These are phyloP conservation scores for Glomus cerebriforme DNA, from an alignment of 192 early-diverging fungal species.

Conservation along the genomic window DNA sequence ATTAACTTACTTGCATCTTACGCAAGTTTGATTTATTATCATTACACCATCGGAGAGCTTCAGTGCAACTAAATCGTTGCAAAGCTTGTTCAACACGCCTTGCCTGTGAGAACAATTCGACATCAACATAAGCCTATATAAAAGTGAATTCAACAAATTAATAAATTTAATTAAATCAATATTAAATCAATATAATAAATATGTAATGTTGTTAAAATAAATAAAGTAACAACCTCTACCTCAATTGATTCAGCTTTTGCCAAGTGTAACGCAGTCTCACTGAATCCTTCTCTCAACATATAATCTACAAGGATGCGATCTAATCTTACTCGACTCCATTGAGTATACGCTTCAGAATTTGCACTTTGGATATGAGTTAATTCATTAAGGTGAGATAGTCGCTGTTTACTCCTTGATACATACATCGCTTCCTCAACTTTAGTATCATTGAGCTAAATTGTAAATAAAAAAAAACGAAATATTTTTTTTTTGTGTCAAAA, in stretches of 20 bases:
- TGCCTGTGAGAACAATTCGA: conserved; percentile 86
- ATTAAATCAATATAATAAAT: not conserved
- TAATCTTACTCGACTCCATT: conserved; percentile 86
- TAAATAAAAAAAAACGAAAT: not conserved
- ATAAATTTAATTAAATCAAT: not conserved
- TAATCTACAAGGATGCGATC: conserved; percentile 94
- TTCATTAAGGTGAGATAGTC: conserved; percentile 79
- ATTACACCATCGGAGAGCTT: conserved; percentile 91
- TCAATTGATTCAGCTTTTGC: conserved; percentile 63
- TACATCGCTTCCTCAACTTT: conserved; percentile 76
- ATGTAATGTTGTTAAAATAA: not conserved
- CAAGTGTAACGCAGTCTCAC: conserved; percentile 72
- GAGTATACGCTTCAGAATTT: conserved; percentile 71
- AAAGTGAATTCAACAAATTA: conserved; percentile 1
- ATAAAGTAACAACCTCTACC: conserved; percentile 43
- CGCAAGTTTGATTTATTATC: conserved; percentile 88
- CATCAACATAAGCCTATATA: conserved; percentile 83
- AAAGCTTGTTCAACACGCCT: conserved; percentile 81
- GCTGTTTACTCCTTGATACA: conserved; percentile 66
- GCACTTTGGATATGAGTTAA: conserved; percentile 64
- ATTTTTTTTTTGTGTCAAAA: not conserved
- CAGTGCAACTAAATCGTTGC: conserved; percentile 73
- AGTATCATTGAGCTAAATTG: conserved; percentile 62
- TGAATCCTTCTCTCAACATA: conserved; percentile 86
- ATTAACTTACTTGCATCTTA: conserved; percentile 76